Evolutionary conservation across 2,329 filamentous ascomycete genomes (phyloP), one percentile per base, ranked within the genome.

Genomic region (Hawksworthiomyces lignivorus): DNA sequence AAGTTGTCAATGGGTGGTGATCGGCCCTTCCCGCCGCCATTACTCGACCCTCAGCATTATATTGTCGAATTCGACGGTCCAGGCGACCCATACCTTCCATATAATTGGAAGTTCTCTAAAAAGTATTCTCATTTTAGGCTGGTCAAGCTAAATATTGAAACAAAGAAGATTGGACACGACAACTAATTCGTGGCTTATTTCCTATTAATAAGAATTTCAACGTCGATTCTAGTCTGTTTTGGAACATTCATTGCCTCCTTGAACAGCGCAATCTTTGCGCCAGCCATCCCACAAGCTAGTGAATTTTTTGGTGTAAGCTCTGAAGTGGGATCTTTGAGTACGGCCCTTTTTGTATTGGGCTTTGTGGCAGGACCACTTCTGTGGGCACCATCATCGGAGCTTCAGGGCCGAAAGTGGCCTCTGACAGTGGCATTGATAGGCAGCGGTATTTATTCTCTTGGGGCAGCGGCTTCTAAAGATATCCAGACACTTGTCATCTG

Each of bases 401-500:
- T 60, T 52, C 4, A 58, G 22, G 4, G 61, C 26, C 40, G 40
- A 7, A n/a, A 19, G 12, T 36, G 33, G 31, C 33, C 34, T 8
- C 17, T 36, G n/a, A 14, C 28, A 5, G 12, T 36, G 5, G 45
- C 49, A 11, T 52, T 56, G 3, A 56, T 62, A 22, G 57, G 52
- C 4, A 45, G 43, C 24, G 47, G 44, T 11, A 55, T 62, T 43
- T 65, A 65, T 54, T 58, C 56, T 40, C 50, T 63, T 10, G 61
- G 55, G 4, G 58, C 62, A 0, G 62, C 61, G 4, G 54, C 57
- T 3, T 56, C 56, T 8, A 39, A 41, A 17, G 21, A 89, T 49
- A 84, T 88, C 21, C 72, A 62, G 17, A 90, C 85, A 0, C 71
- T 92, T 7, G 67, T 92, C 8, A 77, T 86, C 24, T 86, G 81